A percentile compares a stretch with the other conserved stretches of the same genome.
phyloP scores from a whole-genome alignment of 306 rosid genomes.

The Echinosophora koreensis region DNA sequence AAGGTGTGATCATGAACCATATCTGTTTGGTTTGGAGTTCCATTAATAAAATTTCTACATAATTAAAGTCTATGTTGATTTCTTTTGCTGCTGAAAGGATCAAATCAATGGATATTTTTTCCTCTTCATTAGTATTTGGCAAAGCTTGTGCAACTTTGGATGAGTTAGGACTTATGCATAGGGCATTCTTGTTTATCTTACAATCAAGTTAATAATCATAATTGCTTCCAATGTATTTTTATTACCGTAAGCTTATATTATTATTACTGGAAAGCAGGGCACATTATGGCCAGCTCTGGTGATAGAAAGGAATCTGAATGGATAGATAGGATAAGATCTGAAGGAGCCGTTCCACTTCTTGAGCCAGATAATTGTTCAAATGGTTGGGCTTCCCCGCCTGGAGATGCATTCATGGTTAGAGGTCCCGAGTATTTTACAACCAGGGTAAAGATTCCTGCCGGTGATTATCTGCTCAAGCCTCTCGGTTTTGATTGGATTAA shows the following conservation, averaged over 20 bases:
- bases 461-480: slow-evolving; percentile 78
- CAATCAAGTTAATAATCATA: not conserved
- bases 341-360: slow-evolving; percentile 72
- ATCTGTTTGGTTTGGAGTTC: slow-evolving; percentile 12
- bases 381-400: slow-evolving; percentile 92
- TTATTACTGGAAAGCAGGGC: slow-evolving; percentile 41
- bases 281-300: slow-evolving; percentile 61
- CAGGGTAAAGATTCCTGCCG: slow-evolving; percentile 77
- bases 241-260: slow-evolving; percentile 24
- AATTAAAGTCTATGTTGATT: slow-evolving; percentile 6
- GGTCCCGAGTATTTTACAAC: slow-evolving; percentile 86
- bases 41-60: not conserved
- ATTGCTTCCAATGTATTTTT: not conserved
- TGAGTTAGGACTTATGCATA: not conserved
- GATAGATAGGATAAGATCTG: slow-evolving; percentile 75
- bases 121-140: not conserved
- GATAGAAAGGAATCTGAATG: slow-evolving; percentile 61
- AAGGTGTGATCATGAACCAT: not conserved
- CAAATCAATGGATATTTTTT: not conserved
- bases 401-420: slow-evolving; percentile 80
- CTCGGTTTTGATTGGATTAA: slow-evolving; percentile 94
- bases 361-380: slow-evolving; percentile 69
- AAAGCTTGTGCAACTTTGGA: not conserved
- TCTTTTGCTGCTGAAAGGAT: not conserved
- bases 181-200: slow-evolving; percentile 16